phyloP scores from a whole-genome alignment of 495 filamentous ascomycete species.

The Xylaria flabelliformis region DNA sequence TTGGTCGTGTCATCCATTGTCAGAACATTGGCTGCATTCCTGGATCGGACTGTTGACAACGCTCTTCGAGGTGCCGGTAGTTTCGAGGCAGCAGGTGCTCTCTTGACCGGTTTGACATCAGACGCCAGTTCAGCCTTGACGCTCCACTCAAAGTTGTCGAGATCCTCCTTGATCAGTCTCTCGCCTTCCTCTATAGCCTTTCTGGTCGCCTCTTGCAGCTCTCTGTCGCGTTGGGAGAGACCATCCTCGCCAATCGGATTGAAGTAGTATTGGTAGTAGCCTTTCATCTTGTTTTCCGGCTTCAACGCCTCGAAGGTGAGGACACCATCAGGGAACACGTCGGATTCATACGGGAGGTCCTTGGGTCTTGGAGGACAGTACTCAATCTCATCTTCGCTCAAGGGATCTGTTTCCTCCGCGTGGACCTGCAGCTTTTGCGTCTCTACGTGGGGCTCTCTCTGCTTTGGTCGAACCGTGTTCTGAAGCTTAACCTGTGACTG shows the following conservation, averaged over 20 bases:
- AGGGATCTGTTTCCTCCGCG: conserved; percentile 41
- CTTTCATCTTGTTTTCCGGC: conserved; percentile 70
- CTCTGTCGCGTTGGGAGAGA: conserved; percentile 64
- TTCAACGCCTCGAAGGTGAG: conserved; percentile 56
- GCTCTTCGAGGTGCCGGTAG: conserved; percentile 32
- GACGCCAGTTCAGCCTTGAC: conserved; percentile 44
- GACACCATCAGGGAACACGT: conserved; percentile 70
- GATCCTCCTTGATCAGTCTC: conserved; percentile 62
- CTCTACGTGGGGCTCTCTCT: conserved; percentile 48
- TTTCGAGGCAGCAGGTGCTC: conserved; percentile 29
- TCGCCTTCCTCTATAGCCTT: conserved; percentile 63
- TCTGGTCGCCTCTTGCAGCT: conserved; percentile 62
- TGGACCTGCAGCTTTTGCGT: conserved; percentile 55
- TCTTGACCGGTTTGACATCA: conserved; percentile 38
- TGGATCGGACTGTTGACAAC: conserved; percentile 33
- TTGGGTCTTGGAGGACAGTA: conserved; percentile 52
- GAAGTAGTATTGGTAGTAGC: conserved; percentile 68
- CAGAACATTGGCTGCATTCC: conserved; percentile 52
- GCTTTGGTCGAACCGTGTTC: conserved; percentile 46
- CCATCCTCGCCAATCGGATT: conserved; percentile 72
- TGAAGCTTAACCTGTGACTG: conserved; percentile 49
- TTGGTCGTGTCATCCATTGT: conserved; percentile 46
- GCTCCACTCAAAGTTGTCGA: conserved; percentile 62
- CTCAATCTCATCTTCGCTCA: conserved; percentile 66
- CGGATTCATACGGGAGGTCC: conserved; percentile 77